Conservation (phyloP, 2,329 filamentous ascomycete genomes). For the Nakataea oryzae region DNA sequence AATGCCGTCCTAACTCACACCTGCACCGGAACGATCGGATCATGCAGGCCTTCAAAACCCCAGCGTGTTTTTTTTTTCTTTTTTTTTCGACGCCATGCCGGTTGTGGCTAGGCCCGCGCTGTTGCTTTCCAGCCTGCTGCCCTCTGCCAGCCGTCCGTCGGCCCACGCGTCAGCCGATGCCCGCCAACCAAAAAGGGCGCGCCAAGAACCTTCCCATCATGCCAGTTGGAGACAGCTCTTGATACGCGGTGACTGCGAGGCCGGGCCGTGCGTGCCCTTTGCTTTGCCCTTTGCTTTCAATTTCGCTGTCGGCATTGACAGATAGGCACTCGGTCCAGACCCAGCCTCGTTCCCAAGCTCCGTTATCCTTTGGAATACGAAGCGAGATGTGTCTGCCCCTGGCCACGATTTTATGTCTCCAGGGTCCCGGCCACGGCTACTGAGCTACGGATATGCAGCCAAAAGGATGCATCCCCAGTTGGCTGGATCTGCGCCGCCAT, state of each 20-base stretch:
- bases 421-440: too few relatives aligned
- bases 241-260: not conserved
- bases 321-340: not conserved
- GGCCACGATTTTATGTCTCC: not conserved
- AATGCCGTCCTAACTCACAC: not conserved
- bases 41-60: not conserved
- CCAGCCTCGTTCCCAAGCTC: not conserved
- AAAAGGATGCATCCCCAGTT: too few relatives aligned
- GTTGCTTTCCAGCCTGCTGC: not conserved
- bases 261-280: too few relatives aligned
- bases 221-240: not conserved
- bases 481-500: too few relatives aligned
- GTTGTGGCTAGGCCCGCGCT: not conserved
- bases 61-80: too few relatives aligned
- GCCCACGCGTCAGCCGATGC: not conserved
- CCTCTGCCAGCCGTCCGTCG: not conserved
- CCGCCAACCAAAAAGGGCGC: too few relatives aligned
- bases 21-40: not conserved
- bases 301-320: not conserved
- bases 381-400: not conserved
- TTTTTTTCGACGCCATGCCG: too few relatives aligned
- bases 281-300: not conserved
- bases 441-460: too few relatives aligned
- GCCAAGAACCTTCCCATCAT: not conserved
- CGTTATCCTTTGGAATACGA: not conserved